Evolutionary conservation across 2,329 filamentous ascomycete genomes (phyloP).

Genomic region (Periconia sp.): DNA sequence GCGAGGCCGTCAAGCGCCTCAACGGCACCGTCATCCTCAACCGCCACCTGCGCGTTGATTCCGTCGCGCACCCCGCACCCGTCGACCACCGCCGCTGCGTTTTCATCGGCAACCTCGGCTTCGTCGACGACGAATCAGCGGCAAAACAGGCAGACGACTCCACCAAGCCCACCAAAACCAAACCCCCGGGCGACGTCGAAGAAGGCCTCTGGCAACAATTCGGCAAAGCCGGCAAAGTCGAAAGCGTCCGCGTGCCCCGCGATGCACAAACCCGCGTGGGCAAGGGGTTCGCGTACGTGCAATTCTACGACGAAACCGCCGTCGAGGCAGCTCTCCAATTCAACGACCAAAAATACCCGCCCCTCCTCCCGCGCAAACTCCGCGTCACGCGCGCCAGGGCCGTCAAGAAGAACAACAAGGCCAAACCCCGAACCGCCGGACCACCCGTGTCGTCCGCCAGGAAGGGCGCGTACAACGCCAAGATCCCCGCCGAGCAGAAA

Average conservation of each 20-base stretch:
- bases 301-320: constrained; percentile 83
- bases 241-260: constrained; percentile 89
- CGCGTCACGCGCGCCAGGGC: constrained; percentile 86
- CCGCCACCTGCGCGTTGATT: constrained; percentile 88
- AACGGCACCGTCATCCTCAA: constrained; percentile 85
- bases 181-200: constrained; percentile 80
- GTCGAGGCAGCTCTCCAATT: constrained; percentile 90
- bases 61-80: constrained; percentile 80
- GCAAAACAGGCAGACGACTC: constrained; percentile 64
- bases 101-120: constrained; percentile 94
- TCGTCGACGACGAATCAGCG: constrained; percentile 87
- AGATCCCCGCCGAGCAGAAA: constrained; percentile 68
- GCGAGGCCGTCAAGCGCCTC: constrained; percentile 72
- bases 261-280: constrained; percentile 89
- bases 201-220: constrained; percentile 91
- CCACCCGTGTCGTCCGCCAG: constrained; percentile 13
- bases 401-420: constrained; percentile 44
- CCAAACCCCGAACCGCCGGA: constrained; percentile 1
- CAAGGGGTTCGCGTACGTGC: constrained; percentile 97
- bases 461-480: constrained; percentile 64
- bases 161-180: constrained; percentile 67
- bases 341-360: constrained; percentile 89
- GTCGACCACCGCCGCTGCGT: constrained; percentile 87
- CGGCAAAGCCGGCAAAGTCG: constrained; percentile 74
- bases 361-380: constrained; percentile 85